Conservation (phyloP, 2,329 filamentous ascomycete genomes). For the Diplodia mutila region DNA sequence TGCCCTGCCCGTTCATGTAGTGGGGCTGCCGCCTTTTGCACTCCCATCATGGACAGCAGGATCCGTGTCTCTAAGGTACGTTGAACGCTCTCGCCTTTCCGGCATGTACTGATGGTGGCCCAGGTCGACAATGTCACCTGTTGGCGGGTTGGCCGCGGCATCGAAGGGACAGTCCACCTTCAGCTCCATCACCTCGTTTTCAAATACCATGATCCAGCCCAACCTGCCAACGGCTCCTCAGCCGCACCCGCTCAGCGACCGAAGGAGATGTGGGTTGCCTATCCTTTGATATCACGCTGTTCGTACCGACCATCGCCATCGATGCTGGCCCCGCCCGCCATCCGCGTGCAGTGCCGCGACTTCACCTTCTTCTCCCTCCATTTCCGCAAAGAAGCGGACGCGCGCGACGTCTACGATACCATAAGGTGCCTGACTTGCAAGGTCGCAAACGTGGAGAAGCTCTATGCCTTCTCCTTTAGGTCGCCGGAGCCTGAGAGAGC, state of each 20-base stretch:
- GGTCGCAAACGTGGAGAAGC: constrained; percentile 79
- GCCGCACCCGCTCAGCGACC: constrained; percentile 42
- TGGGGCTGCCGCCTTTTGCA: constrained; percentile 23
- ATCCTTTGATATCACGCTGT: constrained; percentile 85
- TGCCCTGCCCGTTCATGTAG: constrained; percentile 13
- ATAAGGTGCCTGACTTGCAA: constrained; percentile 82
- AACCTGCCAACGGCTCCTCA: constrained; percentile 40
- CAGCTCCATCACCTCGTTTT: constrained; percentile 69
- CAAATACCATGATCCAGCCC: constrained; percentile 54
- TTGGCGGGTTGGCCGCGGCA: constrained; percentile 59
- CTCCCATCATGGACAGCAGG: constrained; percentile 45
- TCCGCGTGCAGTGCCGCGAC: constrained; percentile 87
- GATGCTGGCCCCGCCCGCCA: constrained; percentile 74
- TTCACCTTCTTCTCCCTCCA: constrained; percentile 94
- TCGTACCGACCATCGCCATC: constrained; percentile 74
- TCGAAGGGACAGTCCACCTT: constrained; percentile 64
- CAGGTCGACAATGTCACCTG: constrained; percentile 66
- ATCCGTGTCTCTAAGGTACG: constrained; percentile 52
- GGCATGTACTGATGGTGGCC: constrained; percentile 22
- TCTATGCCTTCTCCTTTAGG: constrained; percentile 88
- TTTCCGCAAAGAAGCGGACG: constrained; percentile 73
- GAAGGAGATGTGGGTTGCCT: constrained; percentile 89
- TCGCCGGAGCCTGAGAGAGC: constrained; percentile 73
- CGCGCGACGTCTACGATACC: constrained; percentile 84
- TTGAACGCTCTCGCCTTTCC: neutral